Percentiles rank a stretch among this genome's conserved stretches.
These are phyloP conservation scores for Arabidopsis hybrid DNA, from an alignment of 441 rosid species.

Conservation along the genomic window DNA sequence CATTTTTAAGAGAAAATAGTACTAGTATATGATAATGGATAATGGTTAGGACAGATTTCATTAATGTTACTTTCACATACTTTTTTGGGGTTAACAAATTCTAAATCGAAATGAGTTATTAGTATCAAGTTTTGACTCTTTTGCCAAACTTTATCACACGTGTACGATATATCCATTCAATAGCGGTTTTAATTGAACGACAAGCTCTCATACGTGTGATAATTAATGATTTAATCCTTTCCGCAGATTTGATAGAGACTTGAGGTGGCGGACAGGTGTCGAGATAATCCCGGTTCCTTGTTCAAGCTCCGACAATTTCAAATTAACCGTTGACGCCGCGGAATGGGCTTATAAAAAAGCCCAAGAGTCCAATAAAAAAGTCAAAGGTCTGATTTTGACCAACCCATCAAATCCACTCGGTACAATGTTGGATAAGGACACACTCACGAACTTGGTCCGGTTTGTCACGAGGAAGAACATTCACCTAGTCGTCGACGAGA, in stretches of 20 bases:
- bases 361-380: slow-evolving; percentile 48
- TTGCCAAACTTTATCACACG: slow-evolving; percentile 32
- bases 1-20: neutral
- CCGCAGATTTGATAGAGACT: slow-evolving; percentile 66
- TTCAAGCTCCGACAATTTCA: slow-evolving; percentile 56
- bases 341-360: slow-evolving; percentile 58
- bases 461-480: slow-evolving; percentile 54
- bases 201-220: slow-evolving; percentile 7
- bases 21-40: neutral
- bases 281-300: slow-evolving; percentile 55
- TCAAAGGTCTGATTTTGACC: slow-evolving; percentile 63
- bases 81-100: slow-evolving; percentile 31
- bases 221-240: neutral
- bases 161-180: slow-evolving; percentile 11
- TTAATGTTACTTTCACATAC: slow-evolving; percentile 32
- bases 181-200: neutral
- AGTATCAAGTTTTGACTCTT: slow-evolving; percentile 35
- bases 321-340: slow-evolving; percentile 50
- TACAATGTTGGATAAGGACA: slow-evolving; percentile 51
- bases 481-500: slow-evolving; percentile 71
- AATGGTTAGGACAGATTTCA: slow-evolving; percentile 21
- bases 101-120: slow-evolving; percentile 41
- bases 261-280: slow-evolving; percentile 74
- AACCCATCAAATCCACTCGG: slow-evolving; percentile 78
- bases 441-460: slow-evolving; percentile 49